A percentile compares a stretch with the other conserved stretches of the same genome.
Evolutionary conservation across 768 basidiomycete genomes (phyloP).

Genomic region (Boletus tomentosulus): DNA sequence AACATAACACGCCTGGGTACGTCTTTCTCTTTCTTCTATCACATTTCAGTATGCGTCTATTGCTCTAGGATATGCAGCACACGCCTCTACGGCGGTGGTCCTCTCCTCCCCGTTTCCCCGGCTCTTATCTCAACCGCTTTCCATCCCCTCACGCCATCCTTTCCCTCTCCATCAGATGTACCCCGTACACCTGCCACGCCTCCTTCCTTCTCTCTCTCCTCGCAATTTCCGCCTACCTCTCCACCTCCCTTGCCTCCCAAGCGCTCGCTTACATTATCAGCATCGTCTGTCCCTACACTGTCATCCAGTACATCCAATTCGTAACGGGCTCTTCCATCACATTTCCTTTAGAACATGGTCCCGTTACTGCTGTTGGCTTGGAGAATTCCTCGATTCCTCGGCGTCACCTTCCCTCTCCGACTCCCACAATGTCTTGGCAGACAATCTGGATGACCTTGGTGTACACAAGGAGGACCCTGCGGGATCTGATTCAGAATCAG

Average conservation of each 20-base stretch:
- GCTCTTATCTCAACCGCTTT: slow-evolving; percentile 58
- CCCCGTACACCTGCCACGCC: slow-evolving; percentile 45
- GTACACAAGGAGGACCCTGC: too few species aligned
- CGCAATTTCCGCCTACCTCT: slow-evolving; percentile 82
- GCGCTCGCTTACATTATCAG: slow-evolving; percentile 65
- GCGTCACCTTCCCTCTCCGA: too few species aligned
- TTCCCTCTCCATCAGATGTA: slow-evolving; percentile 32
- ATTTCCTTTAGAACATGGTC: slow-evolving; percentile 38
- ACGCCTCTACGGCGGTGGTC: slow-evolving; percentile 83
- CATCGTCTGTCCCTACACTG: slow-evolving; percentile 76
- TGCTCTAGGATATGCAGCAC: slow-evolving; percentile 71
- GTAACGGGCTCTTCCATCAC: slow-evolving; percentile 69
- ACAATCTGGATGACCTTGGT: too few species aligned
- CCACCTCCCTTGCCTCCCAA: slow-evolving; percentile 68
- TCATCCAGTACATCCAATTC: slow-evolving; percentile 74
- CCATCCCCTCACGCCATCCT: slow-evolving; percentile 70
- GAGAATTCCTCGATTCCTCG: slow-evolving; percentile 50
- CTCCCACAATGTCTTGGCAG: too few species aligned
- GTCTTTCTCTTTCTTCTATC: too few species aligned
- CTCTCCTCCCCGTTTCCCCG: slow-evolving; percentile 63
- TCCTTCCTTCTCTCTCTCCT: slow-evolving; percentile 59
- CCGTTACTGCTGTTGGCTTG: slow-evolving; percentile 63
- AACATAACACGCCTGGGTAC: too few species aligned
- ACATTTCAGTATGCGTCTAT: too few species aligned
- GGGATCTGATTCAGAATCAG: too few species aligned